Evolutionary conservation across 2,329 filamentous ascomycete genomes (phyloP), one percentile per base, ranked within the genome.

Genomic region (Ophiobolus disseminans): DNA sequence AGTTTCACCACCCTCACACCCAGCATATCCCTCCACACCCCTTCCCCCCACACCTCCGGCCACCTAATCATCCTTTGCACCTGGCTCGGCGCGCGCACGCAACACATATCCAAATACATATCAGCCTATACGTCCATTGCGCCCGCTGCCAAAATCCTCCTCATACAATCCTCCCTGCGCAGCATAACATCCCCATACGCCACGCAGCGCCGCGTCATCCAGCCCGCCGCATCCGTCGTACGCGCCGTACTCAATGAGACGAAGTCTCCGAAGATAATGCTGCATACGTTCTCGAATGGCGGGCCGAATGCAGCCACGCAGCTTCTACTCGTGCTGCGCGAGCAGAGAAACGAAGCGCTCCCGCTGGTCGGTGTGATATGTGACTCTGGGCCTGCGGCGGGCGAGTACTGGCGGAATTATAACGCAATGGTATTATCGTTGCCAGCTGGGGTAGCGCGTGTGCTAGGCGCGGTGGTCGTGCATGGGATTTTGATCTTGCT

Each of bases 51-150:
- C 16, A 17, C 23, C 9, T 2, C 30, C 4, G 47, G 53, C 32
- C 13, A 56, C 22, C 55, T 64, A 8, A 23, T 64, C 8, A 39
- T 64, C 16, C 39, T 63, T 5, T 51, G 41, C 9, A 57, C 55
- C 14, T 64, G 57, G 61, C 42, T 61, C 19, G 61, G 55, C 3
- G 61, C 57, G 0, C 44, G n/a, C 2, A 20, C 31, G 13, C 57
- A 58, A 11, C 48, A 63, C 22, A 61, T 65, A 4, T 43, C 48
- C 4, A 65, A 65, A 41, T 63, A 63, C 43, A 40, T 45, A 4
- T 19, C 14, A 0, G 13, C 30, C 11, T 56, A 63, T 50, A 44
- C 8, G 2, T 31, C 17, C 3, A 26, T 58, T 14, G 45, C 41
- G 11, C 60, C 60, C 1, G 9, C 13, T 11, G 30, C 60, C 5